Evolutionary conservation across 768 basidiomycete genomes (phyloP).

Genomic region (Leccinellum rugosiceps): DNA sequence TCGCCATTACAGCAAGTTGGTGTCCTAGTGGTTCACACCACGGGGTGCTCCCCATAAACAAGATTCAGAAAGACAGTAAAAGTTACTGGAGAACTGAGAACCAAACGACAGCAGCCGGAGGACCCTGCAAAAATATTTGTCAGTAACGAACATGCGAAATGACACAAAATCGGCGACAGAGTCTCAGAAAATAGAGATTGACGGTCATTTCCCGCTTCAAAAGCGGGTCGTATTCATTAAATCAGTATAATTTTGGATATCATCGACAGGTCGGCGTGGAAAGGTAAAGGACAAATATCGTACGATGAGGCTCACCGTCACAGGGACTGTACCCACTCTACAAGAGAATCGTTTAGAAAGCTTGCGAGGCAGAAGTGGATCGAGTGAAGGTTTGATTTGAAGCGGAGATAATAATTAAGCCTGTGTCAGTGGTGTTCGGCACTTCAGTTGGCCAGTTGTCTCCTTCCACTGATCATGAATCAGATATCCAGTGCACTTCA

Average conservation of each 20-base stretch:
- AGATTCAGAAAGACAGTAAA: neutral
- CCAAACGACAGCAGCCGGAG: neutral
- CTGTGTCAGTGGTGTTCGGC: too few species aligned
- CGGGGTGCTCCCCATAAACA: neutral
- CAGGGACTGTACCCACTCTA: neutral
- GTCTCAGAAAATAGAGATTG: neutral
- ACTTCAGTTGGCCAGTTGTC: too few species aligned
- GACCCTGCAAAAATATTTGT: neutral
- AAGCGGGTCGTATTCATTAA: constrained; percentile 13
- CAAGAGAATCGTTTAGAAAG: neutral
- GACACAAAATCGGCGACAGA: neutral
- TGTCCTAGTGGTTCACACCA: neutral
- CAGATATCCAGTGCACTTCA: too few species aligned
- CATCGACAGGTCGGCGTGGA: neutral
- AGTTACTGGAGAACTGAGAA: neutral
- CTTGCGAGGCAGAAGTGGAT: neutral
- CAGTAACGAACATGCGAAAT: neutral
- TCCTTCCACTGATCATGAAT: too few species aligned
- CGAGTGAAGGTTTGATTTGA: neutral
- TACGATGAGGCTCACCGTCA: neutral
- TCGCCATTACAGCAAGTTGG: neutral
- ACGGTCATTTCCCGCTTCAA: constrained; percentile 5
- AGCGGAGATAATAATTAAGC: too few species aligned
- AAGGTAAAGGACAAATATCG: neutral
- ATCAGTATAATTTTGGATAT: constrained; percentile 7